Conservation (phyloP, 495 filamentous ascomycete genomes). For the Hypoxylon cercidicola region DNA sequence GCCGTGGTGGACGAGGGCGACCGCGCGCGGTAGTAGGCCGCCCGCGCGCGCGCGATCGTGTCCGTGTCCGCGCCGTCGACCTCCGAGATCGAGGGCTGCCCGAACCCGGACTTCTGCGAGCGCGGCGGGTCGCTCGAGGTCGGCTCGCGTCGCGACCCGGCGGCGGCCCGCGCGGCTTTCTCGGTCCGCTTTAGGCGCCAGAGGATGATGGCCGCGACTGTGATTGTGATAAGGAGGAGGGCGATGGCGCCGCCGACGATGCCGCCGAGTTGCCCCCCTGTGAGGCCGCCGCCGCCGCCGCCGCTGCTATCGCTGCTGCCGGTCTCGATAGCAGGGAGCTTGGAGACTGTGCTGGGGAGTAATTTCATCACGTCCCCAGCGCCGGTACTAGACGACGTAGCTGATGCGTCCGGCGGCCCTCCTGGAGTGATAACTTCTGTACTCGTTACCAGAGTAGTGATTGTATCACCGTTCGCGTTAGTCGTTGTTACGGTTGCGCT, state of each 20-base stretch:
- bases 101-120: conserved; percentile 41
- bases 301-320: conserved; percentile 8
- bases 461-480: conserved; percentile 42
- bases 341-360: conserved; percentile 52
- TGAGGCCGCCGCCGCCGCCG: conserved; percentile 38
- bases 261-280: conserved; percentile 50
- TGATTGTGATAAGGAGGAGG: conserved; percentile 50
- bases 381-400: conserved; percentile 17
- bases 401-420: conserved; percentile 29
- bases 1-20: conserved; percentile 32
- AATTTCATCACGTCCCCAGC: conserved; percentile 46
- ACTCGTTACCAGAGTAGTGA: conserved; percentile 45
- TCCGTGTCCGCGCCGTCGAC: conserved; percentile 38
- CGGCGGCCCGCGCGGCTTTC: conserved; percentile 30
- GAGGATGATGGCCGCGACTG: conserved; percentile 51
- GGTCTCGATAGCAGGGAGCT: conserved; percentile 44
- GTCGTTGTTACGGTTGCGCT: conserved; percentile 48
- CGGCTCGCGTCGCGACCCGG: conserved; percentile 45
- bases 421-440: conserved; percentile 42
- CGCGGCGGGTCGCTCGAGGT: conserved; percentile 41
- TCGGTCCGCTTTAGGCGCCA: conserved; percentile 50
- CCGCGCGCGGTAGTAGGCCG: conserved; percentile 13
- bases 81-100: conserved; percentile 37
- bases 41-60: conserved; percentile 15
- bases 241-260: conserved; percentile 57